Percentiles rank a stretch among this genome's conserved stretches.
These are phyloP conservation scores for Gloeophyllum trabeum DNA, from an alignment of 768 basidiomycete species.

Conservation along the genomic window DNA sequence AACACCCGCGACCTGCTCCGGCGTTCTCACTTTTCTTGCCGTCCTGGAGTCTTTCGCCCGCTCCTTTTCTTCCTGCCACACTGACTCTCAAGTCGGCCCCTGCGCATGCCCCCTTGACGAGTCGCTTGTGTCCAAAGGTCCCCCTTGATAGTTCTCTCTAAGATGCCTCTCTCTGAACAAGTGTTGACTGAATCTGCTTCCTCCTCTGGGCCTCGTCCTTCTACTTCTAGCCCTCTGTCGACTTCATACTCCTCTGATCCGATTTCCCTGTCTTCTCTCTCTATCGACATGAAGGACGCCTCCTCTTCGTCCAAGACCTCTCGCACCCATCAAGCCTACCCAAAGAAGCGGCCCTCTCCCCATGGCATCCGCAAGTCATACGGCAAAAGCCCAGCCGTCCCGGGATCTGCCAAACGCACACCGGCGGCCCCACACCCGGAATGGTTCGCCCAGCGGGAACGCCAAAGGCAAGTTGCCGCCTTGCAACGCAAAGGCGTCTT, in stretches of 20 bases:
- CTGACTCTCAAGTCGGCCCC: no score
- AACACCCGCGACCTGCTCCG: not conserved
- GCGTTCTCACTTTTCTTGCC: not conserved
- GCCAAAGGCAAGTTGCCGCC: conserved; percentile 57
- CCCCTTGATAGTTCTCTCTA: no score
- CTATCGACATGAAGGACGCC: conserved; percentile 67
- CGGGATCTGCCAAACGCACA: conserved; percentile 43
- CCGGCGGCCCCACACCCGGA: conserved; percentile 57
- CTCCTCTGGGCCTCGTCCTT: conserved; percentile 2
- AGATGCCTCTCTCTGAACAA: no score
- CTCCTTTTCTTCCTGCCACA: not conserved
- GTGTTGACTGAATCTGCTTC: conserved; percentile 9
- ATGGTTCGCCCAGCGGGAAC: conserved; percentile 52
- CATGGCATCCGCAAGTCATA: conserved; percentile 56
- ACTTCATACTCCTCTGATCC: conserved; percentile 31
- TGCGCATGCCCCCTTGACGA: no score
- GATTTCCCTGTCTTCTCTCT: conserved; percentile 18
- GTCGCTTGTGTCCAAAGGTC: no score
- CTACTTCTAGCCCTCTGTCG: conserved; percentile 18
- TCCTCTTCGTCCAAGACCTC: conserved; percentile 50
- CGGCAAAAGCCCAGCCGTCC: conserved; percentile 33
- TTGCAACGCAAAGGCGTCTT: conserved; percentile 65
- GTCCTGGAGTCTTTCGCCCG: not conserved
- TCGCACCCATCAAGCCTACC: conserved; percentile 57
- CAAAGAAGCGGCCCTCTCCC: conserved; percentile 80